Evolutionary conservation across 305 asterid species (phyloP).

Genomic region (Ajuga reptans): DNA sequence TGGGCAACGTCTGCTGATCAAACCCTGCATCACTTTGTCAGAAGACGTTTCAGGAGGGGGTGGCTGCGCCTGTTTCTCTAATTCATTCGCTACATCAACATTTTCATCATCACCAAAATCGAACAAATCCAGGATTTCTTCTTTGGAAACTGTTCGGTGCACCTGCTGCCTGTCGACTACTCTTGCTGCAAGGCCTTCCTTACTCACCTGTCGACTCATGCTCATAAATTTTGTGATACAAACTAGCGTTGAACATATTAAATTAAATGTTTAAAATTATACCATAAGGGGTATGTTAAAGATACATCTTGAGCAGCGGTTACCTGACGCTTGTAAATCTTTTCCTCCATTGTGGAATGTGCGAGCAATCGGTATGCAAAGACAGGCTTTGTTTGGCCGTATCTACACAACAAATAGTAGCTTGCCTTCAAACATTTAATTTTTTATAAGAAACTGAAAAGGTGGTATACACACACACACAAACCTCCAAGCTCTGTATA

Average conservation of each 20-base stretch:
- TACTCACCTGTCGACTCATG: slow-evolving; percentile 60
- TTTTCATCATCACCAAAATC: slow-evolving; percentile 88
- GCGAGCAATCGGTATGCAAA: slow-evolving; percentile 94
- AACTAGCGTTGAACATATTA: too few species aligned
- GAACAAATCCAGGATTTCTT: slow-evolving; percentile 90
- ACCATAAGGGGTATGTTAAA: too few species aligned
- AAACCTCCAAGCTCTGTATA: slow-evolving; percentile 92
- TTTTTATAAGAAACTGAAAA: slow-evolving; percentile 9
- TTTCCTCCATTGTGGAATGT: slow-evolving; percentile 97
- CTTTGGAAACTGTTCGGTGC: slow-evolving; percentile 91
- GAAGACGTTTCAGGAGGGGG: slow-evolving; percentile 57
- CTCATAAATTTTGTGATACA: slow-evolving; percentile 7
- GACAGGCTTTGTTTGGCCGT: slow-evolving; percentile 94
- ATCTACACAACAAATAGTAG: slow-evolving; percentile 33
- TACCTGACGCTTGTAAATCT: slow-evolving; percentile 98
- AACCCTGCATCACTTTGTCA: slow-evolving; percentile 58
- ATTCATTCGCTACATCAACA: slow-evolving; percentile 39
- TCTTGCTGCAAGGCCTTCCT: slow-evolving; percentile 99
- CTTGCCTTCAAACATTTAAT: not conserved
- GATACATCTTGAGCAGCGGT: not conserved
- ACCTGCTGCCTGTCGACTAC: slow-evolving; percentile 98
- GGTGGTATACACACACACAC: slow-evolving; percentile 34
- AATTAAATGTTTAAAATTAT: too few species aligned
- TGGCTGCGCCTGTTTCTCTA: slow-evolving; percentile 49
- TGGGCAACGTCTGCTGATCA: slow-evolving; percentile 72